Conservation (phyloP, 1,284 basidiomycete genomes). For the Omphalotus olearius region DNA sequence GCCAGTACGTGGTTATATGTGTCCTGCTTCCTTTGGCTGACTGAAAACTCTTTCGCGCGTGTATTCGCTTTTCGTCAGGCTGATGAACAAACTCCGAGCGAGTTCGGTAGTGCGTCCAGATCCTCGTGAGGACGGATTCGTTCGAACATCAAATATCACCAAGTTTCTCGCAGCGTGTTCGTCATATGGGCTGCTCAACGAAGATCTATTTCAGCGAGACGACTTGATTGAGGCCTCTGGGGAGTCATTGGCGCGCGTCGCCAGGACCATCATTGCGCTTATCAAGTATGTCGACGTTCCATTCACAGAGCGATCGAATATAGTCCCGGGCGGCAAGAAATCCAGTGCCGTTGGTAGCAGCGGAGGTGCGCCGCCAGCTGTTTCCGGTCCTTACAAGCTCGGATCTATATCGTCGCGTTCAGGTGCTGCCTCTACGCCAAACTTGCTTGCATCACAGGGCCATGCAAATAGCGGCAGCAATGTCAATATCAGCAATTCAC, state of each 20-base stretch:
- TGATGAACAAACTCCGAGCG: slow-evolving; percentile 70
- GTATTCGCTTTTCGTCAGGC: slow-evolving; percentile 34
- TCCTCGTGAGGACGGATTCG: slow-evolving; percentile 61
- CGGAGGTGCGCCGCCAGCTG: slow-evolving; percentile 12
- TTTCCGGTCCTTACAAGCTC: slow-evolving; percentile 28
- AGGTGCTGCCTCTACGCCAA: slow-evolving; percentile 55
- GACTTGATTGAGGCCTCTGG: slow-evolving; percentile 60
- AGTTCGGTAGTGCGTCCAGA: slow-evolving; percentile 61
- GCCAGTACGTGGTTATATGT: slow-evolving; percentile 60
- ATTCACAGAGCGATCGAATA: slow-evolving; percentile 36
- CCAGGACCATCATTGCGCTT: slow-evolving; percentile 62
- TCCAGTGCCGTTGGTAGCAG: background rate
- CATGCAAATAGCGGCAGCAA: slow-evolving; percentile 2
- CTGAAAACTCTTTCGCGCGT: slow-evolving; percentile 17
- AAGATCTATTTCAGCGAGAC: slow-evolving; percentile 65
- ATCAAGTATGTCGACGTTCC: slow-evolving; percentile 57
- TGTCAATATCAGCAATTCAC: slow-evolving; percentile 22
- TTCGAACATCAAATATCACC: slow-evolving; percentile 63
- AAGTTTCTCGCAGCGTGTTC: slow-evolving; percentile 72
- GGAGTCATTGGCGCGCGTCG: slow-evolving; percentile 62
- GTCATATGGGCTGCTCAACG: slow-evolving; percentile 53
- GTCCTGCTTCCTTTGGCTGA: slow-evolving; percentile 7
- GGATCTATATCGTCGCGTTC: slow-evolving; percentile 30
- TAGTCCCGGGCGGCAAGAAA: slow-evolving; percentile 35
- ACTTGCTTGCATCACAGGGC: slow-evolving; percentile 31